A percentile compares a stretch with the other conserved stretches of the same genome.
Conservation (phyloP, 2,329 filamentous ascomycete species). For the Aureobasidium mangrovei region DNA sequence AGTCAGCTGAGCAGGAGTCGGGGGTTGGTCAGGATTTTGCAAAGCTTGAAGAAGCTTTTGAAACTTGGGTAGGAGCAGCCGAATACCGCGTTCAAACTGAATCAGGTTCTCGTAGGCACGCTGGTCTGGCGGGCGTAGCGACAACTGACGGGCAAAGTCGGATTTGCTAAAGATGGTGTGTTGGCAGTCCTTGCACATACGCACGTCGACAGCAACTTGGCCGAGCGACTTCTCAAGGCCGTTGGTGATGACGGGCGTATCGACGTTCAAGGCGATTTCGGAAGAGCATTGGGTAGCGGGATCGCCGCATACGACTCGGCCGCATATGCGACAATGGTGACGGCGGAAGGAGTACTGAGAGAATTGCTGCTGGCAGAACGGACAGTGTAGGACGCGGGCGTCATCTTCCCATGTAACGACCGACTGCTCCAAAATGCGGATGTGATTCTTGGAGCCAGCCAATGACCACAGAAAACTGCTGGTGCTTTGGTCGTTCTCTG, state of each 20-base stretch:
- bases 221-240: conserved; percentile 35
- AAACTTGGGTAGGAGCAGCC: conserved; percentile 71
- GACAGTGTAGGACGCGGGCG: conserved; percentile 66
- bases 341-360: conserved; percentile 84
- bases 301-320: conserved; percentile 87
- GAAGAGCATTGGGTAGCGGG: conserved; percentile 73
- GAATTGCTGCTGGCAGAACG: conserved; percentile 94
- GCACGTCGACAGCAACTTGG: conserved; percentile 66
- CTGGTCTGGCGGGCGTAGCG: conserved; percentile 62
- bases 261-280: conserved; percentile 72
- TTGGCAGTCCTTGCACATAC: conserved; percentile 88
- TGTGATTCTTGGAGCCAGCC: conserved; percentile 50
- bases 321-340: conserved; percentile 92
- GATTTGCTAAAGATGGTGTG: conserved; percentile 61
- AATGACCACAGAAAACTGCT: conserved; percentile 50
- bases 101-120: conserved; percentile 73
- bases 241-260: conserved; percentile 35
- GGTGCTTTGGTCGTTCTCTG: conserved; percentile 46
- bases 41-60: conserved; percentile 66
- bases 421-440: conserved; percentile 75
- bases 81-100: conserved; percentile 83
- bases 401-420: conserved; percentile 96
- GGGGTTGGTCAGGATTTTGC: conserved; percentile 61
- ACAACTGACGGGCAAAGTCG: conserved; percentile 66
- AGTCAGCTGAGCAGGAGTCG: conserved; percentile 61